Conservation (phyloP, 257 asterid species). For the Nicotiana noctiflora region DNA sequence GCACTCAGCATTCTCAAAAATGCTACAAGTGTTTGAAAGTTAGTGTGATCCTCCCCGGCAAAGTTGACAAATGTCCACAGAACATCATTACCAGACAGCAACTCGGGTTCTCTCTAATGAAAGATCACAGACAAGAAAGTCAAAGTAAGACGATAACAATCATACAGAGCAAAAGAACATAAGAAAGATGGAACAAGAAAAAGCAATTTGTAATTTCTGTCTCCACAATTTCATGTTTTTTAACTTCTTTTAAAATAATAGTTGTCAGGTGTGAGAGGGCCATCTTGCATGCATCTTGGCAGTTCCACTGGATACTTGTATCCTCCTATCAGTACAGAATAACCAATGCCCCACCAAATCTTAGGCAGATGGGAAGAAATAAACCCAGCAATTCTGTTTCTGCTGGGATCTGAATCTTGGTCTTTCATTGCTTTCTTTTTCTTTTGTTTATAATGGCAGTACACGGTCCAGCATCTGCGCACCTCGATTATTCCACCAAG, state of each 20-base stretch:
- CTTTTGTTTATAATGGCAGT: neutral
- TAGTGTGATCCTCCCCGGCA: slow-evolving; percentile 94
- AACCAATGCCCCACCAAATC: too few species aligned
- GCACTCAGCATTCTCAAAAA: slow-evolving; percentile 86
- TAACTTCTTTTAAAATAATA: neutral
- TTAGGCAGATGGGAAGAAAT: neutral
- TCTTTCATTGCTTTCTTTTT: neutral
- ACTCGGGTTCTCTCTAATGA: slow-evolving; percentile 84
- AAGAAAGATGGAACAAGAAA: neutral
- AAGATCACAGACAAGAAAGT: slow-evolving; percentile 13
- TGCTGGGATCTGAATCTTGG: neutral
- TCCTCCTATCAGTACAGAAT: neutral
- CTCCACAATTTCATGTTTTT: neutral
- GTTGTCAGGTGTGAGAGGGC: neutral
- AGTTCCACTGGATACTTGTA: neutral
- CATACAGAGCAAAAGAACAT: neutral
- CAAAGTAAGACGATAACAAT: neutral
- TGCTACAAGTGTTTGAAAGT: slow-evolving; percentile 84
- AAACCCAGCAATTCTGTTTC: neutral
- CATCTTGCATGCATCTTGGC: neutral
- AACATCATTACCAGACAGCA: slow-evolving; percentile 82
- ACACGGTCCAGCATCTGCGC: neutral
- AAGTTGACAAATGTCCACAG: slow-evolving; percentile 96
- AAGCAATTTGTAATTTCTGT: neutral
- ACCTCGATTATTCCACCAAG: neutral